These are phyloP conservation scores for Aspergillus caelatus DNA, from an alignment of 2,329 filamentous ascomycete genomes.

Conservation along the genomic window DNA sequence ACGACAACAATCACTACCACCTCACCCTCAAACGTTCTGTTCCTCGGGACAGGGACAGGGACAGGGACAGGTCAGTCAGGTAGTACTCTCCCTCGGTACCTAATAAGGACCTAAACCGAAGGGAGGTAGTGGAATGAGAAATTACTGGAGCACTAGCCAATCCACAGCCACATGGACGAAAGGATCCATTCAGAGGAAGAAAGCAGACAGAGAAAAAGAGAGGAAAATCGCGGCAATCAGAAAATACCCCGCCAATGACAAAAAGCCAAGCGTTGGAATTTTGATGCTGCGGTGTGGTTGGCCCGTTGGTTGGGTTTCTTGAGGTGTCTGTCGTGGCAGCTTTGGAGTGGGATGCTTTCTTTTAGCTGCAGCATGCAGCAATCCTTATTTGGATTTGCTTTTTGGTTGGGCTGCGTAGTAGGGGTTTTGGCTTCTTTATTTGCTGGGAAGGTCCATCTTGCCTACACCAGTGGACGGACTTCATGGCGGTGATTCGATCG, in stretches of 20 bases:
- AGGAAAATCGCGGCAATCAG: background rate
- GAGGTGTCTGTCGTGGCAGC: constrained; percentile 7
- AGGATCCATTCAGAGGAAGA: background rate
- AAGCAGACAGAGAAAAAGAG: background rate
- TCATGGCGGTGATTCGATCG: background rate
- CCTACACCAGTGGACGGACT: background rate
- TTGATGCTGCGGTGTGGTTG: constrained; percentile 1
- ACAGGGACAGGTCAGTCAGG: background rate
- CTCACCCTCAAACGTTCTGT: background rate
- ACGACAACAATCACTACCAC: constrained; percentile 7
- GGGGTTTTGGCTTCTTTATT: background rate
- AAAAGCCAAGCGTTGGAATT: background rate
- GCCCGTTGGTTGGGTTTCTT: constrained; percentile 2
- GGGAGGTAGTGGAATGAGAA: background rate
- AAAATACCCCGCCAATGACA: constrained; percentile 5
- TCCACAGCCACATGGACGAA: background rate
- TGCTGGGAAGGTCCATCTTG: background rate
- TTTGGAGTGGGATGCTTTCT: constrained; percentile 2
- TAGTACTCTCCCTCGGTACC: background rate
- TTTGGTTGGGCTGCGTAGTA: constrained; percentile 3
- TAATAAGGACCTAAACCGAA: background rate
- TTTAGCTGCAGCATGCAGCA: constrained; percentile 8
- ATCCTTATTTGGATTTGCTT: constrained; percentile 10
- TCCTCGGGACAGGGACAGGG: background rate
- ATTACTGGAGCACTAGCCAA: background rate